Conservation (phyloP, 169 alveolate genomes). For the Plasmodium cynomolgi region DNA sequence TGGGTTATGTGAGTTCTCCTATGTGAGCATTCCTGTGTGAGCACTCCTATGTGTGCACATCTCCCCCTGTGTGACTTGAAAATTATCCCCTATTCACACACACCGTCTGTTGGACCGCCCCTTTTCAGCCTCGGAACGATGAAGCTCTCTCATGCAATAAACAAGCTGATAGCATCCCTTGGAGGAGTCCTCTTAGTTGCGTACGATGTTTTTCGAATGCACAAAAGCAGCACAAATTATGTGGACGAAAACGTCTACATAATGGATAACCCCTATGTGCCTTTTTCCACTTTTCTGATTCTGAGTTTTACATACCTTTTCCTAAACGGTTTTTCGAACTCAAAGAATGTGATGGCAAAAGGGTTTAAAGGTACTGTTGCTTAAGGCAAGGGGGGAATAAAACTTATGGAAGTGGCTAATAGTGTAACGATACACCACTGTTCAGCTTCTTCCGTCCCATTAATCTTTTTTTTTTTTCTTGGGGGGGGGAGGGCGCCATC, state of each 20-base stretch:
- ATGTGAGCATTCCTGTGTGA: neutral
- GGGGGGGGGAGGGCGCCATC: too few relatives aligned
- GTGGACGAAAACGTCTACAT: neutral
- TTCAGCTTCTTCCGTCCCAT: neutral
- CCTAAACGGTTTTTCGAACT: constrained; percentile 7
- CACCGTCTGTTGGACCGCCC: neutral
- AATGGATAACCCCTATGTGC: constrained; percentile 16
- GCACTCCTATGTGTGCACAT: neutral
- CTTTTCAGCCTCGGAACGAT: constrained; percentile 13
- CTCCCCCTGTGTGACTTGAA: neutral
- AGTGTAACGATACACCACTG: neutral
- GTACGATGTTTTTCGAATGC: neutral
- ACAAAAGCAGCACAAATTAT: neutral
- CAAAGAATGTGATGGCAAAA: constrained; percentile 33
- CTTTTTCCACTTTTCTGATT: constrained; percentile 18
- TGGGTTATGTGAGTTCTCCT: neutral
- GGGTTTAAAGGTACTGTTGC: constrained; percentile 24
- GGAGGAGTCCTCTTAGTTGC: constrained; percentile 50
- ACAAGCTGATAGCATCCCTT: constrained; percentile 29
- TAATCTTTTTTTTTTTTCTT: too few relatives aligned
- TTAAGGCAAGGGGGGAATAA: neutral
- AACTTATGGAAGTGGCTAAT: neutral
- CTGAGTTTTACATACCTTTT: constrained; percentile 34
- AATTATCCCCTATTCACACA: neutral
- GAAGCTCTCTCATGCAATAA: constrained; percentile 16